Conservation (phyloP, 495 filamentous ascomycete genomes). For the Geopyxis carbonaria region DNA sequence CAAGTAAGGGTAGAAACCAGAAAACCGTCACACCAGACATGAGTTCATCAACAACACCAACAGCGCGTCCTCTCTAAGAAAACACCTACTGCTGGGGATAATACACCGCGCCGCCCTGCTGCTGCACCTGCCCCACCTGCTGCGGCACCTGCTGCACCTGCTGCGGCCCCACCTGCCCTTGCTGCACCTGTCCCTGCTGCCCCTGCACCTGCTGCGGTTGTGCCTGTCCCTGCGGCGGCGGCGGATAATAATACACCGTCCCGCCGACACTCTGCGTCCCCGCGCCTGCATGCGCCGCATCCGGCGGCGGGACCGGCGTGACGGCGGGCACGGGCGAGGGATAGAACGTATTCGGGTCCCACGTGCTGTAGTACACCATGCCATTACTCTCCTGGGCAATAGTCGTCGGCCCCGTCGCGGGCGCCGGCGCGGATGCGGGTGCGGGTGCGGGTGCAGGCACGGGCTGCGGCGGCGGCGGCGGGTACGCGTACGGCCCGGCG, state of each 20-base stretch:
- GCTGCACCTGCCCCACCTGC: background rate
- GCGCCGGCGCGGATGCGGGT: slow-evolving; percentile 29
- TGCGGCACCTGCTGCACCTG: no score
- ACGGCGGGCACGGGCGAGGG: slow-evolving; percentile 33
- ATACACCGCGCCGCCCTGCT: background rate
- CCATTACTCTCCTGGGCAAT: slow-evolving; percentile 86
- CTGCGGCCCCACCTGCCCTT: background rate
- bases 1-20: background rate
- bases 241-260: slow-evolving; percentile 57
- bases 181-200: background rate
- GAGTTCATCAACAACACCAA: slow-evolving; percentile 4
- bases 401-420: slow-evolving; percentile 42
- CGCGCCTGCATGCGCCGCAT: no score
- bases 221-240: background rate
- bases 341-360: slow-evolving; percentile 39
- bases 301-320: slow-evolving; percentile 34
- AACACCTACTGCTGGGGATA: background rate
- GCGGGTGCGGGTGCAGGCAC: slow-evolving; percentile 29
- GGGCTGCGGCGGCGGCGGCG: slow-evolving; percentile 30
- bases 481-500: slow-evolving; percentile 30
- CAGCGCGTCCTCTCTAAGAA: background rate
- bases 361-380: slow-evolving; percentile 70
- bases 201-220: background rate
- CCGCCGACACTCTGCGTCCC: slow-evolving; percentile 37
- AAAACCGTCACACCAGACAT: no score